A percentile compares a stretch with the other conserved stretches of the same genome.
These are phyloP conservation scores for Leccinum subspadiceum DNA, from an alignment of 1,284 basidiomycete genomes.

Conservation along the genomic window DNA sequence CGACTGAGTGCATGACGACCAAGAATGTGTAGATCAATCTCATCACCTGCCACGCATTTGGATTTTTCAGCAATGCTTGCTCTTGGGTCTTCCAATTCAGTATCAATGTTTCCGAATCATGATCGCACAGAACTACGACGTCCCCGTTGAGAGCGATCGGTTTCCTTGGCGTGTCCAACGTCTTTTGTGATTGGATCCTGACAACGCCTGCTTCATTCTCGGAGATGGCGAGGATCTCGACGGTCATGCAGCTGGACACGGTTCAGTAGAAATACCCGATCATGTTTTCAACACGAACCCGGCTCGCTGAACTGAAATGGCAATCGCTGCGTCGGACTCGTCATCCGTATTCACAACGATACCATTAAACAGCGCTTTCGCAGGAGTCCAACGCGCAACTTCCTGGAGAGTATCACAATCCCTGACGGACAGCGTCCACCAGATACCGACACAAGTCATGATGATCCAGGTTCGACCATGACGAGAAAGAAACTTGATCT, in stretches of 20 bases:
- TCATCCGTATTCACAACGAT: constrained; percentile 48
- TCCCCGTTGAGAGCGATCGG: constrained; percentile 49
- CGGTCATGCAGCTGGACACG: constrained; percentile 8
- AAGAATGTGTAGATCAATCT: constrained; percentile 7
- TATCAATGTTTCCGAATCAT: constrained; percentile 46
- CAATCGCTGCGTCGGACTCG: constrained; percentile 44
- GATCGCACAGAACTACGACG: constrained; percentile 51
- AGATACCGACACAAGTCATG: constrained; percentile 57
- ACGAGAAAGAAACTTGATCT: constrained; percentile 51
- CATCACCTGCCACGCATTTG: constrained; percentile 26
- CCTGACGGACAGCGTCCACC: constrained; percentile 55
- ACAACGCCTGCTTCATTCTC: constrained; percentile 8
- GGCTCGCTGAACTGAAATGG: constrained; percentile 43
- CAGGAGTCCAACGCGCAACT: constrained; percentile 50
- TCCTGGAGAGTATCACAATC: constrained; percentile 33
- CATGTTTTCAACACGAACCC: constrained; percentile 34
- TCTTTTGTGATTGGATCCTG: constrained; percentile 10
- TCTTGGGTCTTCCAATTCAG: constrained; percentile 50
- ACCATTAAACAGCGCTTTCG: constrained; percentile 49
- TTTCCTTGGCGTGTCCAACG: constrained; percentile 37
- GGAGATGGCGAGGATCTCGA: constrained; percentile 28
- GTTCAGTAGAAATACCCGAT: constrained; percentile 9
- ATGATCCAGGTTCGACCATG: constrained; percentile 43
- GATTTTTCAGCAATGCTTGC: constrained; percentile 45
- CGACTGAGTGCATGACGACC: constrained; percentile 14